A percentile compares a stretch with the other conserved stretches of the same genome.
Evolutionary conservation across 345 rosid species (phyloP).

Genomic region (Sonneratia caseolaris): DNA sequence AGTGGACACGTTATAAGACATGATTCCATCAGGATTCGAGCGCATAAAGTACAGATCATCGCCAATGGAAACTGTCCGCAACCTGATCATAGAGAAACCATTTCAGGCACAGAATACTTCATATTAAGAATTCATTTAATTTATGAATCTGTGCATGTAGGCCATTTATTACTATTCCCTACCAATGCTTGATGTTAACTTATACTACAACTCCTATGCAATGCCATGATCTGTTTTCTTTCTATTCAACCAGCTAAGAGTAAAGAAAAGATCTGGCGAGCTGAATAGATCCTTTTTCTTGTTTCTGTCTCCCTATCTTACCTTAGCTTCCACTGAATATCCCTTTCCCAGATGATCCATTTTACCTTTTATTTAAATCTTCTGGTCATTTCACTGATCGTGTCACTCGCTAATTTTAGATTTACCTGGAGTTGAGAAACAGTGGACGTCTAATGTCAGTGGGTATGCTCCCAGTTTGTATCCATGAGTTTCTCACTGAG

Average conservation of each 20-base stretch:
- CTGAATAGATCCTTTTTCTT: too few relatives aligned
- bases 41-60: conserved; percentile 75
- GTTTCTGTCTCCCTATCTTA: too few relatives aligned
- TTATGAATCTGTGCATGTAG: too few relatives aligned
- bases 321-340: too few relatives aligned
- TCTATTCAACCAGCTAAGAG: too few relatives aligned
- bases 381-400: too few relatives aligned
- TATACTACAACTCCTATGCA: too few relatives aligned
- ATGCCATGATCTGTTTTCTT: too few relatives aligned
- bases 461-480: conserved; percentile 70
- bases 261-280: too few relatives aligned
- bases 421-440: conserved; percentile 50
- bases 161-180: too few relatives aligned
- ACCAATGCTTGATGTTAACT: too few relatives aligned
- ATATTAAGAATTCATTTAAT: not conserved
- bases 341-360: not conserved
- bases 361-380: too few relatives aligned
- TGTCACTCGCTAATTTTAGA: not conserved
- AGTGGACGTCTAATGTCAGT: conserved; percentile 61
- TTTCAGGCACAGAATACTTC: not conserved
- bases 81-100: conserved; percentile 24
- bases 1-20: conserved; percentile 61
- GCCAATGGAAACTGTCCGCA: conserved; percentile 67
- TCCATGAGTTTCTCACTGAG: conserved; percentile 63
- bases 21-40: conserved; percentile 82